Conservation (phyloP, 2,329 filamentous ascomycete genomes). For the Monosporascus sp. region DNA sequence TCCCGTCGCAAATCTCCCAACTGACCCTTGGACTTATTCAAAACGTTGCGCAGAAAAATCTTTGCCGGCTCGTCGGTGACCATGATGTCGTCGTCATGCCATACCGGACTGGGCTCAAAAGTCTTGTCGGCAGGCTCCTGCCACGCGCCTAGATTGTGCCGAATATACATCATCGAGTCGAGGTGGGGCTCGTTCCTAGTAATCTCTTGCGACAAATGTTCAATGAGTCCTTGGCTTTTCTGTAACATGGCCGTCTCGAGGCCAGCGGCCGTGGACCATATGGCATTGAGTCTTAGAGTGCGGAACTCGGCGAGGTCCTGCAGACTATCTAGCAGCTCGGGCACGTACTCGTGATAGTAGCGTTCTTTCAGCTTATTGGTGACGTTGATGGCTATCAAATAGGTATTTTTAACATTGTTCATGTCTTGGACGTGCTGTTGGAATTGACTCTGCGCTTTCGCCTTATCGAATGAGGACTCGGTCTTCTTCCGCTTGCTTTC, state of each 20-base stretch:
- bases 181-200: constrained; percentile 80
- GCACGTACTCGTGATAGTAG: constrained; percentile 96
- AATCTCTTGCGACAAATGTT: constrained; percentile 74
- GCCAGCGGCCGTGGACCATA: constrained; percentile 77
- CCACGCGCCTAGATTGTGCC: constrained; percentile 79
- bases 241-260: constrained; percentile 77
- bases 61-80: constrained; percentile 82
- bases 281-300: constrained; percentile 72
- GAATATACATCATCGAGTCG: constrained; percentile 97
- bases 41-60: constrained; percentile 83
- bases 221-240: constrained; percentile 66
- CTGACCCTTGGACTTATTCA: constrained; percentile 84
- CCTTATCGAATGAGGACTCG: constrained; percentile 89
- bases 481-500: constrained; percentile 93
- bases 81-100: constrained; percentile 90
- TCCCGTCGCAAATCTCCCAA: constrained; percentile 75
- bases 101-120: constrained; percentile 93
- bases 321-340: constrained; percentile 85
- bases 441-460: constrained; percentile 85
- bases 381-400: constrained; percentile 91
- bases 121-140: constrained; percentile 78
- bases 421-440: constrained; percentile 91
- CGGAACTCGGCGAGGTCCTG: constrained; percentile 92
- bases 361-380: constrained; percentile 97
- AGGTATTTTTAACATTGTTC: constrained; percentile 98